These are phyloP conservation scores for Prunella vulgaris DNA, from an alignment of 257 asterid species.

Conservation along the genomic window DNA sequence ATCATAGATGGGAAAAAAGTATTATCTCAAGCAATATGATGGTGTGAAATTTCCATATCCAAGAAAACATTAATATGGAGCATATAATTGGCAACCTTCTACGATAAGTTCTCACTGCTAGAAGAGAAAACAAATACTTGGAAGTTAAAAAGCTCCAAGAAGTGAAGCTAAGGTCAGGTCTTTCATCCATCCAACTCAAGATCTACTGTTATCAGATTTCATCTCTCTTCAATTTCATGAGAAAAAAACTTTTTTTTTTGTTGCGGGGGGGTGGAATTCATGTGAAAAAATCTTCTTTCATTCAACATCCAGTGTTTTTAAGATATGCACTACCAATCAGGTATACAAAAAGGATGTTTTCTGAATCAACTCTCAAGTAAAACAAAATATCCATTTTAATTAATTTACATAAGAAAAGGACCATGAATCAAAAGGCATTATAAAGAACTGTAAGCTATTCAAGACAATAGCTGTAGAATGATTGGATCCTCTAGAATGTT, in stretches of 20 bases:
- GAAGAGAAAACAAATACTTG: not conserved
- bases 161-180: not conserved
- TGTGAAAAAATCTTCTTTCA: too few species aligned
- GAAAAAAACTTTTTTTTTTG: too few species aligned
- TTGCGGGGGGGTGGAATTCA: too few species aligned
- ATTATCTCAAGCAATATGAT: slow-evolving; percentile 8
- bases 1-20: not conserved
- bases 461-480: not conserved
- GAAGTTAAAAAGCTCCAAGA: not conserved
- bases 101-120: slow-evolving; percentile 1
- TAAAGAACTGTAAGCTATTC: not conserved
- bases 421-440: not conserved
- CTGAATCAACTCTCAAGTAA: not conserved
- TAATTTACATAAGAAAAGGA: not conserved
- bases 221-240: not conserved
- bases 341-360: not conserved
- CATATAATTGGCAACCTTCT: slow-evolving; percentile 8
- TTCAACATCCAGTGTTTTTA: not conserved
- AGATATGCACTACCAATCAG: slow-evolving; percentile 1
- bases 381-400: not conserved
- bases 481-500: not conserved
- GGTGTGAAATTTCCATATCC: not conserved
- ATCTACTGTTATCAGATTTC: not conserved
- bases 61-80: not conserved
- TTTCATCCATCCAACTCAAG: slow-evolving; percentile 12